phyloP scores from a whole-genome alignment of 192 early-diverging fungal species.

The Geosiphon pyriformis region DNA sequence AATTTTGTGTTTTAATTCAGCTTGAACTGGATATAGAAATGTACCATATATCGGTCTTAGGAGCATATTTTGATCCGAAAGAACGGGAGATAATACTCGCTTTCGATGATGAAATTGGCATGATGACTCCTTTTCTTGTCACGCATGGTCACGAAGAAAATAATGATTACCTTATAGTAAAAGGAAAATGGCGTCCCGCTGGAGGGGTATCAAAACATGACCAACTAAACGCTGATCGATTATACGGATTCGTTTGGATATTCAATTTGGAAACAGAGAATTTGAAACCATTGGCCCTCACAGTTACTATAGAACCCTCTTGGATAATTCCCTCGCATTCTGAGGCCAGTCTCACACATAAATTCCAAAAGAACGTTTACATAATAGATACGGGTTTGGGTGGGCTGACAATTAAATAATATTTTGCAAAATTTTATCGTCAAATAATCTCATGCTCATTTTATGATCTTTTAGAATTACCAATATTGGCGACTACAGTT shows the following conservation, averaged over 20 bases:
- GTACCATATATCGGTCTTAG: constrained; percentile 5
- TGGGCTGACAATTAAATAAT: no score
- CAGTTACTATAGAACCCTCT: constrained; percentile 1
- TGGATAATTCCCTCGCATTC: constrained; percentile 10
- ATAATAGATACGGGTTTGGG: no score
- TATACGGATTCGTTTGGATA: constrained; percentile 13
- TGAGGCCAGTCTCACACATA: not conserved
- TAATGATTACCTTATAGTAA: not conserved
- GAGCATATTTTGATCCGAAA: constrained; percentile 10
- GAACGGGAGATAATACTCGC: not conserved
- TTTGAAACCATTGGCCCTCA: not conserved
- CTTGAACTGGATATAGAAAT: constrained; percentile 20
- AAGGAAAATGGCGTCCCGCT: constrained; percentile 9
- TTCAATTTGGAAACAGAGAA: not conserved
- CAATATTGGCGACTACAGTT: no score
- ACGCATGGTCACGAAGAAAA: not conserved
- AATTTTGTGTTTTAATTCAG: not conserved
- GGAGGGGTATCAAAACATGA: not conserved
- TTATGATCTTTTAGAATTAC: no score
- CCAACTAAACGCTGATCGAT: not conserved
- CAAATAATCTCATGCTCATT: no score
- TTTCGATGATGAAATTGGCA: constrained; percentile 22
- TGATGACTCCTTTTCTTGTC: constrained; percentile 7
- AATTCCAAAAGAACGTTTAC: not conserved
- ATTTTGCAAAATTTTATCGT: no score